These are phyloP conservation scores for Keithomyces neogunnii DNA, from an alignment of 2,329 filamentous ascomycete species.

Conservation along the genomic window DNA sequence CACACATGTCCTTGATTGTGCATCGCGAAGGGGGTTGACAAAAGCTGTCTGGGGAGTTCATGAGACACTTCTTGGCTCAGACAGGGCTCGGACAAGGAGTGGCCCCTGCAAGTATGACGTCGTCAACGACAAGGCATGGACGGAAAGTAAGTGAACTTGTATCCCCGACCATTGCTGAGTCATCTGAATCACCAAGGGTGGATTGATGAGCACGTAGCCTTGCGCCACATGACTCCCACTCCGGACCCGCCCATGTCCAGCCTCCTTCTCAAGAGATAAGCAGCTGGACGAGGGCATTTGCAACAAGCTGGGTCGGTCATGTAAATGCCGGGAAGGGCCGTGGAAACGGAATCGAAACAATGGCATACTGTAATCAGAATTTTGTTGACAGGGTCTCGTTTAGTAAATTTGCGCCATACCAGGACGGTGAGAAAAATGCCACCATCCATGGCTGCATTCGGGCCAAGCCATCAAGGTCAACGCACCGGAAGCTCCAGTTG, in stretches of 20 bases:
- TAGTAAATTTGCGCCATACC: no score
- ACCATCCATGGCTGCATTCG: constrained; percentile 4
- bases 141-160: no score
- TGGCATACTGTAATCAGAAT: no score
- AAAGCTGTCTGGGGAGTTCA: not conserved
- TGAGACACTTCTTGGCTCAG: not conserved
- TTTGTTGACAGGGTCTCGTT: no score
- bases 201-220: not conserved
- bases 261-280: not conserved
- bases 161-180: no score
- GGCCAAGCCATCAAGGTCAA: constrained; percentile 10
- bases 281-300: not conserved
- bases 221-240: constrained; percentile 3
- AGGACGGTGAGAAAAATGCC: no score
- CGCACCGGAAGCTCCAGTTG: not conserved
- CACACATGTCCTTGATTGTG: no score
- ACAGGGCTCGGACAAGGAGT: no score
- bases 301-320: not conserved
- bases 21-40: not conserved
- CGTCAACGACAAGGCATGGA: constrained; percentile 8
- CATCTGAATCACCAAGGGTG: no score
- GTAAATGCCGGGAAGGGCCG: not conserved
- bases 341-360: not conserved
- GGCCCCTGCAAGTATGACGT: constrained; percentile 14
- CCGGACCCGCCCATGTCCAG: not conserved